Evolutionary conservation across 1,139 yeast species (phyloP).

Genomic region (Lodderomyces oxycetoniae): DNA sequence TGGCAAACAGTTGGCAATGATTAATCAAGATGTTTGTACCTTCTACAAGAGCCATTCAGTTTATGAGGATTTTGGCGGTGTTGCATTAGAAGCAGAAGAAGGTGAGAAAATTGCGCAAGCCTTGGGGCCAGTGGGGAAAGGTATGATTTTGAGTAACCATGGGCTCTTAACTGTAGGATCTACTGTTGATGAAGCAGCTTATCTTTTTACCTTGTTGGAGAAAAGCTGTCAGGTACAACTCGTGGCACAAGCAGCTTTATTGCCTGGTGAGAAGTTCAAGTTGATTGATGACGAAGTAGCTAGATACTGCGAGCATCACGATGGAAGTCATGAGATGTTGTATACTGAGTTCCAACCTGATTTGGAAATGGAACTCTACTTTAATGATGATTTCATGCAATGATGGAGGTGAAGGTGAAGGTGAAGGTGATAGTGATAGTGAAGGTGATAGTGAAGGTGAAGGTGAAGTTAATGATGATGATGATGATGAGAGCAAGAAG

Average conservation of each 20-base stretch:
- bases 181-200: conserved; percentile 83
- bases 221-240: conserved; percentile 68
- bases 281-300: conserved; percentile 64
- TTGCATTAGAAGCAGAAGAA: conserved; percentile 70
- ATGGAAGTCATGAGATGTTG: conserved; percentile 62
- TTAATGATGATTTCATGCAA: conserved; percentile 18
- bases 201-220: conserved; percentile 63
- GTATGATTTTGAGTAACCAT: conserved; percentile 69
- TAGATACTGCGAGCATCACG: conserved; percentile 56
- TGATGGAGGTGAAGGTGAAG: not conserved
- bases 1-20: conserved; percentile 69
- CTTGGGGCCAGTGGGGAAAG: conserved; percentile 53
- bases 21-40: conserved; percentile 72
- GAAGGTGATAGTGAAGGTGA: not conserved
- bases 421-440: not conserved
- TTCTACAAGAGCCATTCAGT: conserved; percentile 66
- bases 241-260: conserved; percentile 60
- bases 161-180: conserved; percentile 73
- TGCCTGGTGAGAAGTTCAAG: conserved; percentile 23
- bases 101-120: conserved; percentile 65
- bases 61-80: conserved; percentile 70
- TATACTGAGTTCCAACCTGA: conserved; percentile 71
- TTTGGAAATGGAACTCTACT: conserved; percentile 31
- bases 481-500: too few relatives aligned
- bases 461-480: not conserved